Percentiles rank a stretch among this genome's conserved stretches.
Conservation (phyloP, 768 basidiomycete species). For the Asterophora lycoperdoides region DNA sequence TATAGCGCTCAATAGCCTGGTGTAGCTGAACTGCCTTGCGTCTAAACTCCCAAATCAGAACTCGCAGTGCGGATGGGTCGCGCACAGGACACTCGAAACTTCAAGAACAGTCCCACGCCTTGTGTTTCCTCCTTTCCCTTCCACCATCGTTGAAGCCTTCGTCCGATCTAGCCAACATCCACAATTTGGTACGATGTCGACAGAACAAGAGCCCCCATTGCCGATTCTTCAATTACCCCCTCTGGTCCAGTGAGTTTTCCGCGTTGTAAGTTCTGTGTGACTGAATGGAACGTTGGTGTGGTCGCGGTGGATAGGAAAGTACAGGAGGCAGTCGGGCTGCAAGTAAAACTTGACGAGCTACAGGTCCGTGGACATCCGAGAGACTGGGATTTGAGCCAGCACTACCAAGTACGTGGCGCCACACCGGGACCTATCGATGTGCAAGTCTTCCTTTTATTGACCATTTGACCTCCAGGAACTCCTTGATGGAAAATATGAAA, state of each 20-base stretch:
- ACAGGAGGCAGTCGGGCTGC: constrained; percentile 7
- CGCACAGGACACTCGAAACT: too few species aligned
- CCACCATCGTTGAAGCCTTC: too few species aligned
- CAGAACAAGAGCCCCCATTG: too few species aligned
- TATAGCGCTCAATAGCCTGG: too few species aligned
- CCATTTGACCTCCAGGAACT: background rate
- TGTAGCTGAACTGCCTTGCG: too few species aligned
- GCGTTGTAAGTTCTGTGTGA: background rate
- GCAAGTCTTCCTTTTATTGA: background rate
- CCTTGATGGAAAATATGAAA: constrained; percentile 2
- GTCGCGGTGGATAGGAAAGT: constrained; percentile 1
- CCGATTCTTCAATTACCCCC: too few species aligned
- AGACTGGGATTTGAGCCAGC: background rate
- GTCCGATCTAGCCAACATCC: too few species aligned
- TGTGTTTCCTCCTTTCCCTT: too few species aligned
- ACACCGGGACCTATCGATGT: background rate
- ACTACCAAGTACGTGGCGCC: constrained; percentile 3
- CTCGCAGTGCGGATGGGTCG: too few species aligned
- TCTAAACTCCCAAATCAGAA: too few species aligned
- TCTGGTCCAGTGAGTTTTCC: constrained; percentile 1
- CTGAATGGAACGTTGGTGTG: background rate
- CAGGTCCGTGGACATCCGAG: background rate
- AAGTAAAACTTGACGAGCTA: background rate
- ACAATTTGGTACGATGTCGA: too few species aligned
- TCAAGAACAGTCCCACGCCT: too few species aligned